phyloP scores from a whole-genome alignment of 306 rosid genomes.

The Vicia villosa region DNA sequence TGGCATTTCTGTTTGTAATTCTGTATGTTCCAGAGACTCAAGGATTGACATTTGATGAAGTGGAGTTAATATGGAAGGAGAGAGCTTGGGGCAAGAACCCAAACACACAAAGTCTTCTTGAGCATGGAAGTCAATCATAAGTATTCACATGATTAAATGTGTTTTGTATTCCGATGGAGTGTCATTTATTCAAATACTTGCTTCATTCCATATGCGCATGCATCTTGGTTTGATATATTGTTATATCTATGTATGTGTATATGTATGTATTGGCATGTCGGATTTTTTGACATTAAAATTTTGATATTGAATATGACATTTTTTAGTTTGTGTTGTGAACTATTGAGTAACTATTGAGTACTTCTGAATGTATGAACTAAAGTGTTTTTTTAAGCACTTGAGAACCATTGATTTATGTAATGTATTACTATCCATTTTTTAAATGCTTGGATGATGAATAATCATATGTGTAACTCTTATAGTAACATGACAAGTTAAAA shows the following conservation, averaged over 20 bases:
- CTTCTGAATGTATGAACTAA: background rate
- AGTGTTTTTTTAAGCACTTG: background rate
- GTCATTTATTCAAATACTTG: background rate
- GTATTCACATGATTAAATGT: constrained; percentile 18
- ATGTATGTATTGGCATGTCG: background rate
- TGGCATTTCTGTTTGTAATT: constrained; percentile 68
- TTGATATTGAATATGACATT: background rate
- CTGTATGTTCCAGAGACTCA: constrained; percentile 79
- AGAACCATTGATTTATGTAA: background rate
- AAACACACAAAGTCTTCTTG: constrained; percentile 64
- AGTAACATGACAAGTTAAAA: too few species aligned
- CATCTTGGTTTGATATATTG: background rate
- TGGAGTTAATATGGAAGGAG: constrained; percentile 85
- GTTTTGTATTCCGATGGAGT: background rate
- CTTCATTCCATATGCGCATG: background rate
- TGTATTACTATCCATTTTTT: background rate
- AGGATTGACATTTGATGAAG: constrained; percentile 94
- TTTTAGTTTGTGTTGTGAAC: background rate
- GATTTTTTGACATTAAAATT: background rate
- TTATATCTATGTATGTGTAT: background rate
- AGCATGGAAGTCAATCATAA: constrained; percentile 45
- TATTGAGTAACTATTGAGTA: background rate
- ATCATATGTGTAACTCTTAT: too few species aligned
- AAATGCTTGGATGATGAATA: background rate
- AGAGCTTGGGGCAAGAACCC: constrained; percentile 73